Percentiles rank a stretch among this genome's conserved stretches.
Conservation (phyloP, 2,329 filamentous ascomycete genomes). For the Diaporthe eres region DNA sequence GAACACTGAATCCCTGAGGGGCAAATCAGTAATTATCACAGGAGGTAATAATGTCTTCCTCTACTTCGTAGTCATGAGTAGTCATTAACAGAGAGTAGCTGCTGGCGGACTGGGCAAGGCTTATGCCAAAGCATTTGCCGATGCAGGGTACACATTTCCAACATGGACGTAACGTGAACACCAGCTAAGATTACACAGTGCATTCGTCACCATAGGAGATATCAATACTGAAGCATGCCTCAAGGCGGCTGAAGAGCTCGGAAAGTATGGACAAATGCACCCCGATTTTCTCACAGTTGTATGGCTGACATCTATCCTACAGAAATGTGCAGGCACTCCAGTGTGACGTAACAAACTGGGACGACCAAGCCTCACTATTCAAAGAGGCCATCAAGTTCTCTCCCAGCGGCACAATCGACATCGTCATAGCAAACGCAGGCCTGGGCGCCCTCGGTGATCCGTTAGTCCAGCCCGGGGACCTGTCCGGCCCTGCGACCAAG, state of each 20-base stretch:
- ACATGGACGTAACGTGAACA: background rate
- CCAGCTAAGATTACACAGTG: background rate
- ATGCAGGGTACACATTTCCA: background rate
- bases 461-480: background rate
- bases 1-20: background rate
- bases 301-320: background rate
- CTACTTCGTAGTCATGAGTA: fast-evolving
- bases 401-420: background rate
- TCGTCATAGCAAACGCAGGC: background rate
- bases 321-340: background rate
- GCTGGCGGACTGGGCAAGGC: background rate
- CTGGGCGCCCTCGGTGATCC: background rate
- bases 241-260: background rate
- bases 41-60: background rate
- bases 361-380: background rate
- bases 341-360: background rate
- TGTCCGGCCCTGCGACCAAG: background rate
- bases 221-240: background rate
- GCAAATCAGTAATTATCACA: background rate
- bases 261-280: background rate
- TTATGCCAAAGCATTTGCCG: background rate
- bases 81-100: background rate
- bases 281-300: fast-evolving
- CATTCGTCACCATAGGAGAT: background rate
- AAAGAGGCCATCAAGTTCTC: background rate